Evolutionary conservation across 306 rosid species (phyloP), one percentile per base, ranked within the genome.

Genomic region (Fragaria vesca): DNA sequence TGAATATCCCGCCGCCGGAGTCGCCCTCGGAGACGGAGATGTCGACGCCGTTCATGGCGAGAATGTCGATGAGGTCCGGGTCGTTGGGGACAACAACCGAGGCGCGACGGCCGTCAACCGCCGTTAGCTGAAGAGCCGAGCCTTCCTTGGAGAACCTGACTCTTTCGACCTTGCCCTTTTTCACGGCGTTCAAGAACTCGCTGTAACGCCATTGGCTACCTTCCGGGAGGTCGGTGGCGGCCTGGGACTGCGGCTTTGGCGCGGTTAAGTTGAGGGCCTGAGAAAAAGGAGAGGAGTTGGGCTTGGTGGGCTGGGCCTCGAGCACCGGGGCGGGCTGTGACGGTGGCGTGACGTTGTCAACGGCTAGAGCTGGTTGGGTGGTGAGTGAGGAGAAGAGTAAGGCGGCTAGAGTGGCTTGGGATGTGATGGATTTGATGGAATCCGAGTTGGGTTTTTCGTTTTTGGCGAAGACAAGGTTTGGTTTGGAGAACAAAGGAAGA

Each of bases 31-130:
- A 86, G 74, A 95, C 97, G 4, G 97, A 89, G 5, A 95, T 95
- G 73, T 95, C 97, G 32, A 95, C 99, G 65, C 97, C 96, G 82
- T 89, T 95, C 97, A 95, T 95, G 2, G 97, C 99, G 15, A 95
- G 76, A 77, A 95, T 93, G 79, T 95, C 99, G 70, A 95, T 93
- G 12, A 95, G 96, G 87, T 95, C 97, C 6, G 97, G 99, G 81
- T 95, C 99, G 45, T 95, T 95, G 58, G 97, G 99, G 48, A 95
- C 99, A 17, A 85, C 82, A 13, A 95, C 99, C 24, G 86, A 0
- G 61, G 97, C 99, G 8, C 97, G 90, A 46, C 97, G 97, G 74
- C 99, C 99, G 78, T 95, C 99, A 40, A 88, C 80, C 67, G 99
- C 99, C 24, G 97, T 91, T 71, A 95, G 90, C 63, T 88, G 99